phyloP scores from a whole-genome alignment of 129 eudicot species.

The Artemisia tridentata region DNA sequence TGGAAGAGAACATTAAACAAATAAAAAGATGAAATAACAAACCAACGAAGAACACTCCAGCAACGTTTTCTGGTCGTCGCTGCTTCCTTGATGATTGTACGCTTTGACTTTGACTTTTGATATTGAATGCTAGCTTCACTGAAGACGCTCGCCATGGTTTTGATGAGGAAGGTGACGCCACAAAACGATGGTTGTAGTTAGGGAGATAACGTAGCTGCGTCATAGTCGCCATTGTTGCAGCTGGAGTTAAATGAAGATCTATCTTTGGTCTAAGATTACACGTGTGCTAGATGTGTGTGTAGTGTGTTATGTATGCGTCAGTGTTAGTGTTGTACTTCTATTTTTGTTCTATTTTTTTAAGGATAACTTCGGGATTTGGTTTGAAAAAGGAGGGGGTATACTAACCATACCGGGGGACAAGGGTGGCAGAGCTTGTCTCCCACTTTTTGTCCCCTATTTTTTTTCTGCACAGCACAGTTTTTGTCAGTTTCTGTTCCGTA shows the following conservation, averaged over 20 bases:
- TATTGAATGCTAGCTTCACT: slow-evolving; percentile 9
- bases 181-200: slow-evolving; percentile 15
- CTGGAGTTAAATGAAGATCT: no score
- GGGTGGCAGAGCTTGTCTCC: no score
- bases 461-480: no score
- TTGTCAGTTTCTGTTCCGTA: no score
- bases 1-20: no score
- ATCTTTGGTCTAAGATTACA: neutral
- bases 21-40: neutral
- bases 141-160: slow-evolving; percentile 18
- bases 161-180: slow-evolving; percentile 1
- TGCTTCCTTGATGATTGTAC: slow-evolving; percentile 26
- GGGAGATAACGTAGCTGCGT: slow-evolving; percentile 21
- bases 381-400: no score
- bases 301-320: no score
- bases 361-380: no score
- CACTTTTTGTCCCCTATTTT: no score
- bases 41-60: slow-evolving; percentile 64
- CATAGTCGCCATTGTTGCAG: slow-evolving; percentile 23
- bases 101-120: slow-evolving; percentile 22
- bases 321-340: no score
- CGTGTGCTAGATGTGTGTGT: slow-evolving; percentile 9
- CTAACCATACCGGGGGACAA: no score
- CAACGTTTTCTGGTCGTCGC: slow-evolving; percentile 51
- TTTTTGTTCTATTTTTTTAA: no score